Percentiles rank a stretch among this genome's conserved stretches.
Evolutionary conservation across 441 rosid genomes (phyloP).

Genomic region (Euphorbia corollata): DNA sequence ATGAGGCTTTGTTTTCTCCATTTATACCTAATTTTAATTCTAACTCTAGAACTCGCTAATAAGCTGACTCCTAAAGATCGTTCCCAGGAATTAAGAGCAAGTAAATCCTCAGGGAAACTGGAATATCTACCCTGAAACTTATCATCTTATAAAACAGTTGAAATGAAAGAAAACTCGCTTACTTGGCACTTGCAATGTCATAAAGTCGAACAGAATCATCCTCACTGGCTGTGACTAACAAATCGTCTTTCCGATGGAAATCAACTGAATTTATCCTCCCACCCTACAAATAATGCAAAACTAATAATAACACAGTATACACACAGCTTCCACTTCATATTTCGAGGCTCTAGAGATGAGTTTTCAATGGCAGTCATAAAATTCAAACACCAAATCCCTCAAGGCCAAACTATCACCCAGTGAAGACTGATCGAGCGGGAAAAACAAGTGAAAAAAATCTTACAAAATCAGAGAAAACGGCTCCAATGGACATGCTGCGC

Average conservation of each 20-base stretch:
- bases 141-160: not conserved
- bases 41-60: not conserved
- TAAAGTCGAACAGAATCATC: constrained; percentile 89
- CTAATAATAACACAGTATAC: not conserved
- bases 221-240: constrained; percentile 81
- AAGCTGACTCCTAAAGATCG: not conserved
- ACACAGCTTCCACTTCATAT: not conserved
- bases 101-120: not conserved
- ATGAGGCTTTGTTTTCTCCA: not conserved
- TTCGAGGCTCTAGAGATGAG: not conserved
- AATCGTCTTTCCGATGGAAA: constrained; percentile 81
- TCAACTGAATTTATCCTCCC: constrained; percentile 77
- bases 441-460: constrained; percentile 14
- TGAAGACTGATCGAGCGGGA: not conserved
- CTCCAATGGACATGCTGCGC: constrained; percentile 84
- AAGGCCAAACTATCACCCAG: not conserved
- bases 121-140: not conserved
- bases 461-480: constrained; percentile 89
- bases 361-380: not conserved
- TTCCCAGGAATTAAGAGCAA: not conserved
- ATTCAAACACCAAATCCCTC: not conserved
- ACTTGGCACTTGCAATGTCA: constrained; percentile 86
- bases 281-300: constrained; percentile 36
- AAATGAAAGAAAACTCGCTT: constrained; percentile 20
- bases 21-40: not conserved